Base-by-base conservation (phyloP, 345 rosid species). In the Lumnitzera littorea region DNA sequence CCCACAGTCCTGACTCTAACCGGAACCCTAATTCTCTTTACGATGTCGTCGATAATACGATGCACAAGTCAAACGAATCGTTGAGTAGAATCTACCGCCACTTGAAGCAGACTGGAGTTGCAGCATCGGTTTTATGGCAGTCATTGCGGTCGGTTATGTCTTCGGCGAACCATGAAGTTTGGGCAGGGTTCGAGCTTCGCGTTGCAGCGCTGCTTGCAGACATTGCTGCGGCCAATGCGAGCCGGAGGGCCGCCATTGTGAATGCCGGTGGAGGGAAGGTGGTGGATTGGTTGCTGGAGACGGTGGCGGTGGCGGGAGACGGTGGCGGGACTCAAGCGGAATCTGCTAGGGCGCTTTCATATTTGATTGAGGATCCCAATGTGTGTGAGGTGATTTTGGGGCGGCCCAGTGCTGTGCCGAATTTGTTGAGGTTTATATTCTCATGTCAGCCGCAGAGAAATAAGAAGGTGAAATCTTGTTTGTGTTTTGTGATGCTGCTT, bases 211-310 rank as follows among this genome's bases (percentile, higher is more conserved):
- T 94, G 60, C 69, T 94, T 59, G 99, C 96, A 0, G 99, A 94
- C 67, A 90, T 94, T 48, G 82, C 95, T 1, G 84, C 96, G 0
- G 97, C 96, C 0, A 94, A 83, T 75, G 82, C 80, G 8, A 74
- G 72, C 24, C 90, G 99, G 41, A 80, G 97, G 83, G 73, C 76
- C 3, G 96, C 99, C 25, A 65, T 94, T 23, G 97, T 94, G 2
- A 84, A 78, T 17, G 97, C 97, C 6, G 96, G 96, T 9, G 76
- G 85, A 12, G 99, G 99, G 43, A 82, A 78, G 61, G 97, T 94
- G 60, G 92, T 94, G 53, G 99, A 94, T 73, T 90, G 97, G 97
- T 70, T 90, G 76, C 79, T 94, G 64, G 95, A 94, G 75, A 86
- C 91, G 49, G 92, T 87, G 57, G 83, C 94, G 0, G 51, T 73